These are phyloP conservation scores for Penstemon davidsonii DNA, from an alignment of 257 asterid genomes.

Conservation along the genomic window DNA sequence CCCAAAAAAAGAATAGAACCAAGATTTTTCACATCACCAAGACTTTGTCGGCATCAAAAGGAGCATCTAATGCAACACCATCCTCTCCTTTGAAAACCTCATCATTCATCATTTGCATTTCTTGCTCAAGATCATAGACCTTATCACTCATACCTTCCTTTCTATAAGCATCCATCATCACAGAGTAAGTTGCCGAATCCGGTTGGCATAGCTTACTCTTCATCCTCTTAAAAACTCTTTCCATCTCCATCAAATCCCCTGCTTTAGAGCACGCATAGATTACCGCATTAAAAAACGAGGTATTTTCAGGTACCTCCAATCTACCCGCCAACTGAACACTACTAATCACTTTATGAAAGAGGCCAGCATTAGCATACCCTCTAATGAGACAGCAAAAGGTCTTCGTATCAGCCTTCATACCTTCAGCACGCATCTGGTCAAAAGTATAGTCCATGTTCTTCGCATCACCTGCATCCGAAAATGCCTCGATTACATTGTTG, in stretches of 20 bases:
- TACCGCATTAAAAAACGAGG: conserved; percentile 80
- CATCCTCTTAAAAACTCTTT: conserved; percentile 82
- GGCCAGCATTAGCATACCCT: conserved; percentile 85
- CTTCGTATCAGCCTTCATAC: conserved; percentile 78
- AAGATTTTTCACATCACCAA: conserved; percentile 18
- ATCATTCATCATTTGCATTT: conserved; percentile 33
- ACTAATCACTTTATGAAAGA: conserved; percentile 79
- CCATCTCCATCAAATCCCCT: conserved; percentile 89
- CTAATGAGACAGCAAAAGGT: conserved; percentile 81
- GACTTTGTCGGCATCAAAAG: conserved; percentile 20
- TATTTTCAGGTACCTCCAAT: conserved; percentile 81
- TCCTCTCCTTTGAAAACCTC: conserved; percentile 26
- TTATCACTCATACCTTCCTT: conserved; percentile 88
- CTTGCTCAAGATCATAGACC: conserved; percentile 74
- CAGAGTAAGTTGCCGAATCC: conserved; percentile 64
- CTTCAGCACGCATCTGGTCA: conserved; percentile 84
- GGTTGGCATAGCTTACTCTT: conserved; percentile 66
- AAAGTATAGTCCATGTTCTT: conserved; percentile 80
- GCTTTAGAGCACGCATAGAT: conserved; percentile 83
- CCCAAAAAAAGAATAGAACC: background rate
- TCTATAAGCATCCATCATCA: conserved; percentile 76
- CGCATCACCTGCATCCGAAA: conserved; percentile 80
- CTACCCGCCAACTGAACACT: conserved; percentile 72
- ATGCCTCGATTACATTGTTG: conserved; percentile 89
- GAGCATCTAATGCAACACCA: conserved; percentile 31